A percentile compares a stretch with the other conserved stretches of the same genome.
phyloP scores from a whole-genome alignment of 164 flowering plant genomes.

The Houttuynia cordata region DNA sequence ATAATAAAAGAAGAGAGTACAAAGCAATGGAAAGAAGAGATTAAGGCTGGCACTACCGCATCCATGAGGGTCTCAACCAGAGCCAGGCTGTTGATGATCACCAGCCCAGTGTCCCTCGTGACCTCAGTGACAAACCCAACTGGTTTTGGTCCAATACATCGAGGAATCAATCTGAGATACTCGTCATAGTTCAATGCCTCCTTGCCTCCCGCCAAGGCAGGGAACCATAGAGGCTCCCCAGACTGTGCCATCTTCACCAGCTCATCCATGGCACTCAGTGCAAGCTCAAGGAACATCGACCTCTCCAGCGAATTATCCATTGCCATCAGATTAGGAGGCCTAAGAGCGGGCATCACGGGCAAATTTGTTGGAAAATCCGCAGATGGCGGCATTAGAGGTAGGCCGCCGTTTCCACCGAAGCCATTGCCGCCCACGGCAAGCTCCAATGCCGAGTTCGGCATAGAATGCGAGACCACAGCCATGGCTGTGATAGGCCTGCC shows the following conservation, averaged over 20 bases:
- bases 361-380: slow-evolving; percentile 36
- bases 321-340: slow-evolving; percentile 18
- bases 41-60: slow-evolving; percentile 35
- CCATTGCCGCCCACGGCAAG: slow-evolving; percentile 52
- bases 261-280: slow-evolving; percentile 91
- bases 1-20: not conserved
- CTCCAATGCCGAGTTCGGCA: slow-evolving; percentile 66
- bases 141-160: slow-evolving; percentile 73
- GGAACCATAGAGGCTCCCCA: slow-evolving; percentile 75
- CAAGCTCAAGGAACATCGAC: slow-evolving; percentile 76
- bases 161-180: slow-evolving; percentile 47
- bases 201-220: slow-evolving; percentile 47
- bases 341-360: slow-evolving; percentile 22
- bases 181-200: slow-evolving; percentile 65
- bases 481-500: slow-evolving; percentile 62
- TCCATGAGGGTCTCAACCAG: slow-evolving; percentile 93
- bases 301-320: slow-evolving; percentile 55
- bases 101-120: slow-evolving; percentile 68
- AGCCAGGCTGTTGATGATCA: slow-evolving; percentile 79
- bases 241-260: slow-evolving; percentile 74
- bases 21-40: not conserved
- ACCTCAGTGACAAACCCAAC: slow-evolving; percentile 75
- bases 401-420: slow-evolving; percentile 38
- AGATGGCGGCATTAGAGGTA: slow-evolving; percentile 20
- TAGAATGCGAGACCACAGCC: slow-evolving; percentile 19